Conservation (phyloP, 2,329 filamentous ascomycete genomes). For the Curvularia lunata region DNA sequence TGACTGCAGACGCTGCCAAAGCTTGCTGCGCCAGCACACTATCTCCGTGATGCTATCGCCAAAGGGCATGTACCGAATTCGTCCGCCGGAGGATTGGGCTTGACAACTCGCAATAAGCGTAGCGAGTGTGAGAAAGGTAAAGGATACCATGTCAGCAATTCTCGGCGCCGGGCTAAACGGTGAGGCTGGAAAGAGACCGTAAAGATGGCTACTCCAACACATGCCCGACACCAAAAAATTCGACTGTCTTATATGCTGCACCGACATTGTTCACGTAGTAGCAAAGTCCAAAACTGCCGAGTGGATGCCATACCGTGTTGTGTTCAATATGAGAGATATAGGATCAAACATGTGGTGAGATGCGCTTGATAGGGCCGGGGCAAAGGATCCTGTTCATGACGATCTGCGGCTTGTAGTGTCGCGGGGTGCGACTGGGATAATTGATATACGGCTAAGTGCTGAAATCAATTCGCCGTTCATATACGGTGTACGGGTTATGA, state of each 20-base stretch:
- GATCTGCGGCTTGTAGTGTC: neutral
- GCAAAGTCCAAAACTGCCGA: neutral
- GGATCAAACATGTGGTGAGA: neutral
- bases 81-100: slow-evolving; percentile 25
- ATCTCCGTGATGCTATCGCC: slow-evolving; percentile 56
- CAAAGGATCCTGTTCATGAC: neutral
- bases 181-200: neutral
- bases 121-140: slow-evolving; percentile 25
- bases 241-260: neutral
- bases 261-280: neutral
- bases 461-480: neutral
- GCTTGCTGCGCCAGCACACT: slow-evolving; percentile 53
- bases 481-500: neutral
- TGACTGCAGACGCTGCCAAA: slow-evolving; percentile 52
- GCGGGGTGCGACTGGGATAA: neutral
- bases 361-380: neutral
- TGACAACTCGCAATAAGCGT: slow-evolving; percentile 10
- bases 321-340: neutral
- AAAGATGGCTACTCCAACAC: neutral
- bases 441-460: neutral
- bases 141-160: slow-evolving; percentile 26
- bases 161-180: too few relatives aligned
- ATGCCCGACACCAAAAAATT: neutral
- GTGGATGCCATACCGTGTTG: neutral
- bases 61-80: slow-evolving; percentile 51